Percentiles rank a stretch among this genome's conserved stretches.
Conservation (phyloP, 2,329 filamentous ascomycete species). For the Venturia aucupariae region DNA sequence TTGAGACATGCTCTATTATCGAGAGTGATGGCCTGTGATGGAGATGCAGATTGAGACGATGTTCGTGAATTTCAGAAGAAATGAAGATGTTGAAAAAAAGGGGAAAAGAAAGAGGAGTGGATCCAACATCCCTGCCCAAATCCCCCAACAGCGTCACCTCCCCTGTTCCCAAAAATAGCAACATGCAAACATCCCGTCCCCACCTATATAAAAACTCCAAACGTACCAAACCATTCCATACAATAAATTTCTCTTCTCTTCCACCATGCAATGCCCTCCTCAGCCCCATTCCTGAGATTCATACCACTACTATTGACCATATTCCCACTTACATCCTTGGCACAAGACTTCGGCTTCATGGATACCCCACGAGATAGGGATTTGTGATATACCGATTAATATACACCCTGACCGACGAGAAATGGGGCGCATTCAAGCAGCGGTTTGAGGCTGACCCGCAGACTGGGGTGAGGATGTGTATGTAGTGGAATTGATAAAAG, state of each 20-base stretch:
- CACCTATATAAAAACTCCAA: too few species aligned
- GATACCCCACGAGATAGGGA: neutral
- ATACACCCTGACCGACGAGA: neutral
- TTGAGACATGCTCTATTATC: too few species aligned
- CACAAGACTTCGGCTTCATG: neutral
- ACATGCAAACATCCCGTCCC: too few species aligned
- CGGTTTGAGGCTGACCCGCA: neutral
- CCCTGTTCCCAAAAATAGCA: constrained; percentile 2
- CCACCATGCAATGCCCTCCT: neutral
- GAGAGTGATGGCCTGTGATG: too few species aligned
- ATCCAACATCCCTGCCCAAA: neutral
- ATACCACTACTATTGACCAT: neutral
- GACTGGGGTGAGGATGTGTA: neutral
- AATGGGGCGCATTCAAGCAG: neutral
- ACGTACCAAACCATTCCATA: too few species aligned
- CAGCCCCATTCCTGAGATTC: neutral
- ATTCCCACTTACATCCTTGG: neutral
- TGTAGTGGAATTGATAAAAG: neutral
- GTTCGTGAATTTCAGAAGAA: too few species aligned
- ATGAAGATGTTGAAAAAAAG: too few species aligned
- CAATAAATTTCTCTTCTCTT: neutral
- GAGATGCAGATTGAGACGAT: too few species aligned
- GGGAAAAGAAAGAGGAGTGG: neutral
- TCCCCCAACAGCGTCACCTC: neutral
- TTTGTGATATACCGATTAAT: constrained; percentile 3